These are phyloP conservation scores for Agrocybe praecox DNA, from an alignment of 768 basidiomycete species.

Conservation along the genomic window DNA sequence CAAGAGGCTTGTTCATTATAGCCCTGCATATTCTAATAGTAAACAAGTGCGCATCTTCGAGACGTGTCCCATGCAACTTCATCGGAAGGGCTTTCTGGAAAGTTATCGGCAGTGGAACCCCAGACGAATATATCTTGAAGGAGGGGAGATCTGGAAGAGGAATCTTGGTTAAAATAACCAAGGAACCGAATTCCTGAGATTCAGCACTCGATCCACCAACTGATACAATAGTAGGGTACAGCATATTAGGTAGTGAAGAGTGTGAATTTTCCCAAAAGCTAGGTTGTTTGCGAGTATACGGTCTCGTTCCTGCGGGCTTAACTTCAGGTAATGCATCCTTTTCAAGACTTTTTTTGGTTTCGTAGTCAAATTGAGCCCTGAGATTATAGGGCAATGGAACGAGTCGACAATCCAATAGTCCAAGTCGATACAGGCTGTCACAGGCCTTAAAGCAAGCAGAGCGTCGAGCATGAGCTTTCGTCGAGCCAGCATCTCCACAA, in stretches of 20 bases:
- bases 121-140: constrained; percentile 65
- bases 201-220: constrained; percentile 31
- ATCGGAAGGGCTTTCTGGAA: constrained; percentile 53
- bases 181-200: constrained; percentile 49
- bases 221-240: constrained; percentile 64
- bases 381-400: constrained; percentile 39
- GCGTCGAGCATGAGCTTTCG: constrained; percentile 56
- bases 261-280: constrained; percentile 63
- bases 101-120: constrained; percentile 41
- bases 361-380: constrained; percentile 18
- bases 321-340: constrained; percentile 25
- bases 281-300: constrained; percentile 62
- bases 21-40: constrained; percentile 65
- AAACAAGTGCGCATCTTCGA: constrained; percentile 56
- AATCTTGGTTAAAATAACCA: constrained; percentile 66
- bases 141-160: constrained; percentile 60
- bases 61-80: constrained; percentile 43
- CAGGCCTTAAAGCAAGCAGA: constrained; percentile 63
- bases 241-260: constrained; percentile 23
- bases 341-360: constrained; percentile 7
- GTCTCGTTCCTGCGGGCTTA: constrained; percentile 44
- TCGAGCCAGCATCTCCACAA: constrained; percentile 46
- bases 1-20: constrained; percentile 68
- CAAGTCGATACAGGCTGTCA: constrained; percentile 45
- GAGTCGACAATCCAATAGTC: constrained; percentile 52